These are phyloP conservation scores for Raddia distichophylla DNA, from an alignment of 176 grass and related monocot genomes.

Conservation along the genomic window DNA sequence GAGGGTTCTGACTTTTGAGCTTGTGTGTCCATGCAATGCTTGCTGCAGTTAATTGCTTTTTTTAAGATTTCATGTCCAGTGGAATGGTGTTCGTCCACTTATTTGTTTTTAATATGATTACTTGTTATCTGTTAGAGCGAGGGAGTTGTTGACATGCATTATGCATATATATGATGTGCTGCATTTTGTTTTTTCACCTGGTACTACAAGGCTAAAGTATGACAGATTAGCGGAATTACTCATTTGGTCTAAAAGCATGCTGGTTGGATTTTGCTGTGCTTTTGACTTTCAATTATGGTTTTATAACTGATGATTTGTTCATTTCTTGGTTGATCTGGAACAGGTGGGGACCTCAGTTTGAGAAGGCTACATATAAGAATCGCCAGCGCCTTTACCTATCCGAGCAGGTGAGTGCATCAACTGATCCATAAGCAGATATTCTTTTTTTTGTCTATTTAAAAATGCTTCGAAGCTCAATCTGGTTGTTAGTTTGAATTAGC, in stretches of 20 bases:
- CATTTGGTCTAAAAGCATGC: slow-evolving; percentile 9
- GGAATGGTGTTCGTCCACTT: not conserved
- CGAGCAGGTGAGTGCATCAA: slow-evolving; percentile 61
- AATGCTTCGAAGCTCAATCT: slow-evolving; percentile 9
- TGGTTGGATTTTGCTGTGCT: not conserved
- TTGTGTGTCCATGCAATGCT: not conserved
- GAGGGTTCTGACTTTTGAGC: not conserved
- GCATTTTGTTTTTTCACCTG: not conserved
- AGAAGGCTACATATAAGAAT: slow-evolving; percentile 74
- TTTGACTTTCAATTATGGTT: slow-evolving; percentile 10
- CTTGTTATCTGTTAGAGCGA: not conserved
- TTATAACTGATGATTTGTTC: slow-evolving; percentile 33
- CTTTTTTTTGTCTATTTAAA: not conserved
- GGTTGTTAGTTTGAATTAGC: slow-evolving; percentile 9
- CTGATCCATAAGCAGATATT: not conserved
- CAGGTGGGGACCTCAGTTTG: slow-evolving; percentile 87
- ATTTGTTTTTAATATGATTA: not conserved
- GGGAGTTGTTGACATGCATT: slow-evolving; percentile 2
- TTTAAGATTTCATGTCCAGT: slow-evolving; percentile 5
- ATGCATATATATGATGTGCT: not conserved
- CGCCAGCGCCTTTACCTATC: slow-evolving; percentile 82
- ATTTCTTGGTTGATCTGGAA: slow-evolving; percentile 35
- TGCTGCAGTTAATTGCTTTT: not conserved
- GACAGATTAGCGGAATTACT: not conserved
- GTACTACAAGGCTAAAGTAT: not conserved